Percentiles rank a stretch among this genome's conserved stretches.
These are phyloP conservation scores for Tilletia setariae DNA, from an alignment of 1,284 basidiomycete genomes.

Conservation along the genomic window DNA sequence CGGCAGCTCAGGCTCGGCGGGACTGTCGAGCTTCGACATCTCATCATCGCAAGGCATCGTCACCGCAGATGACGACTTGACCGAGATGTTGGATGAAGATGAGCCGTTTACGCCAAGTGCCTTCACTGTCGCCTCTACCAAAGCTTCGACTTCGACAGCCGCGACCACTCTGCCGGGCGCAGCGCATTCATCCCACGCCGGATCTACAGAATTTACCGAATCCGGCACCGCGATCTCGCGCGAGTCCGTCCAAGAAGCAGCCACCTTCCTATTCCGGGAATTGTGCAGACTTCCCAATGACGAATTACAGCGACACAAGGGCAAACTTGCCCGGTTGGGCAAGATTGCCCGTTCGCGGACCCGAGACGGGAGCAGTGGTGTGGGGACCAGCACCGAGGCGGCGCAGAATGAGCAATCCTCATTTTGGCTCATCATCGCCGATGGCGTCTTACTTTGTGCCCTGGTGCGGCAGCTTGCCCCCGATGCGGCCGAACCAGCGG, in stretches of 20 bases:
- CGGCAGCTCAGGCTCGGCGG: too few relatives aligned
- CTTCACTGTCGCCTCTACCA: neutral
- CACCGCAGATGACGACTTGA: slow-evolving; percentile 1
- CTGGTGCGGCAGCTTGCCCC: slow-evolving; percentile 34
- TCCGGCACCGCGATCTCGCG: neutral
- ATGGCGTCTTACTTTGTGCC: slow-evolving; percentile 41
- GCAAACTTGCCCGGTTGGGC: slow-evolving; percentile 26
- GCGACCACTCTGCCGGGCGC: neutral
- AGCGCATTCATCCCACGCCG: neutral
- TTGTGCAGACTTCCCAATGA: slow-evolving; percentile 23
- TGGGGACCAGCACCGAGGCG: neutral
- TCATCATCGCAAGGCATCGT: too few relatives aligned
- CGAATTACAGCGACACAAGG: slow-evolving; percentile 24
- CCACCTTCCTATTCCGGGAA: slow-evolving; percentile 33
- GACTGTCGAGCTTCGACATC: too few relatives aligned
- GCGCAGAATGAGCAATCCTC: slow-evolving; percentile 12
- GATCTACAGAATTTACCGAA: neutral
- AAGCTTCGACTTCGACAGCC: neutral
- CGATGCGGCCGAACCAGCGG: neutral
- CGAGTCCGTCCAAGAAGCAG: slow-evolving; percentile 18
- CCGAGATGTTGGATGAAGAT: slow-evolving; percentile 6
- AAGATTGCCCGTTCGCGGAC: slow-evolving; percentile 22
- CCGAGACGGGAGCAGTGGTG: slow-evolving; percentile 22
- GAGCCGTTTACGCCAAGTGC: neutral
- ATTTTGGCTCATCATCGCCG: slow-evolving; percentile 39